phyloP scores from a whole-genome alignment of 202 grass and related monocot species.

The Schoenoplectus tabernaemontani region DNA sequence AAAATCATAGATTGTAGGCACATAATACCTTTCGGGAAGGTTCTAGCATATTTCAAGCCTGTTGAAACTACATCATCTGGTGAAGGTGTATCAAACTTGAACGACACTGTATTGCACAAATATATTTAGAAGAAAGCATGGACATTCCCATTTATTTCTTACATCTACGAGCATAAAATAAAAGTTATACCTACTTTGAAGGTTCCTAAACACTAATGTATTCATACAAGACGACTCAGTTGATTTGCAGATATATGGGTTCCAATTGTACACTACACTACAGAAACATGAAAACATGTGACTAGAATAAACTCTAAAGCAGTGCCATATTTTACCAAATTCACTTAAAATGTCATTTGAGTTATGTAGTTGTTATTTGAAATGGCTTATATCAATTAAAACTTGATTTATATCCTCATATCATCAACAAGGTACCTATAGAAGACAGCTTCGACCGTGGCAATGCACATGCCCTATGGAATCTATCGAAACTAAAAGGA shows the following conservation, averaged over 20 bases:
- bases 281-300: background rate
- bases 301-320: background rate
- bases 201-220: background rate
- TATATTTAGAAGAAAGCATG: constrained; percentile 29
- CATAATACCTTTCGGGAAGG: constrained; percentile 42
- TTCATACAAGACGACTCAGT: background rate
- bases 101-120: constrained; percentile 46
- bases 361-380: background rate
- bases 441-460: constrained; percentile 23
- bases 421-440: constrained; percentile 38
- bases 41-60: constrained; percentile 47
- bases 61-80: constrained; percentile 66
- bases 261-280: background rate
- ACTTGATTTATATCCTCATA: background rate
- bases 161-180: background rate
- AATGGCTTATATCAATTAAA: background rate
- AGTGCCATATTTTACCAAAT: background rate
- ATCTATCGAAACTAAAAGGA: constrained; percentile 30
- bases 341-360: background rate
- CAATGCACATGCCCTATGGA: constrained; percentile 40
- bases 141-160: constrained; percentile 25
- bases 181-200: background rate
- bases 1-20: background rate
- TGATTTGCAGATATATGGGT: background rate
- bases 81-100: constrained; percentile 88